Evolutionary conservation across 768 basidiomycete genomes (phyloP), one percentile per base, ranked within the genome.

Genomic region (Tylopilus cervinicoccineus): DNA sequence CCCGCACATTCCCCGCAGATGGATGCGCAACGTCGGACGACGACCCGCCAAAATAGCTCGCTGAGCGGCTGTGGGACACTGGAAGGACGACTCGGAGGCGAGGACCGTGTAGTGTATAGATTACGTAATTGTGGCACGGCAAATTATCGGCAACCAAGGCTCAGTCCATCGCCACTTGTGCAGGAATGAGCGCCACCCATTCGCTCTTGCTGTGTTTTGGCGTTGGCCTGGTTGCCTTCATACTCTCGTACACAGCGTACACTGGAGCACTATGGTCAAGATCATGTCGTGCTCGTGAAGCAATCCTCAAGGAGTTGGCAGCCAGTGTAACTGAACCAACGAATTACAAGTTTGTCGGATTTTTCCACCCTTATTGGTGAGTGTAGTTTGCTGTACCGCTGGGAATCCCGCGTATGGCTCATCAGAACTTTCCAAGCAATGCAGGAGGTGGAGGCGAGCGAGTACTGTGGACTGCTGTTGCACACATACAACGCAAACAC

Each of bases 341-440:
- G 26, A 42, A 50, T 5, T 50, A 51, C 40, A 70, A 60, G 38
- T 67, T 93, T 17, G 72, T 93, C 3, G 93, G 88, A 0, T 87
- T 94, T 70, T 95, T 96, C 64, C 94, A 98, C 72, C 94, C 94
- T 0, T 98, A 94, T 64, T 98, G 93, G 93, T 93, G 58, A 70
- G 81, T 61, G 13, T 6, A 37, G 16, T 38, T 48, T 28, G 17
- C 20, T 24, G 28, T 31, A 40, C 12, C 26, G 28, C 22, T 17
- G 40, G 19, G 22, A 23, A 34, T 26, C 23, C 11, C 19, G 16
- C 38, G 24, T 48, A 43, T 33, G 7, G 55, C 67, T 75, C 63
- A 73, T 70, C 68, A 60, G 63, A 66, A 64, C 54, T 42, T 43
- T 40, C 32, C 38, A 65, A 86, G 95, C 62, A 96, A 98, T 75